A percentile compares a stretch with the other conserved stretches of the same genome.
Conservation (phyloP, 768 basidiomycete species). For the Tricholoma matsutake region DNA sequence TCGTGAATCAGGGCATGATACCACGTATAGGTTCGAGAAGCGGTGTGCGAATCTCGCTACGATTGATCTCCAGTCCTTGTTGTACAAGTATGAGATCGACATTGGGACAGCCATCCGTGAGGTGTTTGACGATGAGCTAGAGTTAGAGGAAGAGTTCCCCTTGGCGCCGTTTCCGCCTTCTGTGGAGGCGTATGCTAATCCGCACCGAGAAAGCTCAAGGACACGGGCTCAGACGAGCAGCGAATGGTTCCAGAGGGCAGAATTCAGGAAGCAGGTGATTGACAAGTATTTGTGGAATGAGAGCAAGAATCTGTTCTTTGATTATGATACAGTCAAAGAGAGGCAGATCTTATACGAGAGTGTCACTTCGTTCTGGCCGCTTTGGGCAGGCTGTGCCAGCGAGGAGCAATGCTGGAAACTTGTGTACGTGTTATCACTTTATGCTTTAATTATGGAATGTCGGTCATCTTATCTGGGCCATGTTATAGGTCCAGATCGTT, state of each 20-base stretch:
- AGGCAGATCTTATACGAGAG: slow-evolving; percentile 94
- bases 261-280: slow-evolving; percentile 78
- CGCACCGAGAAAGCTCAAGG: slow-evolving; percentile 56
- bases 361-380: slow-evolving; percentile 93
- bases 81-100: slow-evolving; percentile 99
- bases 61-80: slow-evolving; percentile 89
- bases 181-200: slow-evolving; percentile 62
- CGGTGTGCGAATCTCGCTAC: slow-evolving; percentile 96
- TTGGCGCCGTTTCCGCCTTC: slow-evolving; percentile 90
- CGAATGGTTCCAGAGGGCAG: slow-evolving; percentile 93
- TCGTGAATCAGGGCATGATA: slow-evolving; percentile 95
- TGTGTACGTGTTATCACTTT: slow-evolving; percentile 56
- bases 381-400: slow-evolving; percentile 97
- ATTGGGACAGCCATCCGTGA: slow-evolving; percentile 98
- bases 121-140: slow-evolving; percentile 89
- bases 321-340: slow-evolving; percentile 91
- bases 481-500: slow-evolving; percentile 70
- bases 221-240: slow-evolving; percentile 66
- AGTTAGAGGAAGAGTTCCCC: slow-evolving; percentile 89
- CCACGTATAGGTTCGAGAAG: slow-evolving; percentile 96
- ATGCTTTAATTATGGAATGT: background rate
- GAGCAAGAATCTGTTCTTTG: slow-evolving; percentile 89
- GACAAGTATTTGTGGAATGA: slow-evolving; percentile 98
- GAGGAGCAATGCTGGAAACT: slow-evolving; percentile 94
- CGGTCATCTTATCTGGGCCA: slow-evolving; percentile 15